Base-by-base conservation (phyloP, 2,329 filamentous ascomycete species). In the Neospermospora avenae region DNA sequence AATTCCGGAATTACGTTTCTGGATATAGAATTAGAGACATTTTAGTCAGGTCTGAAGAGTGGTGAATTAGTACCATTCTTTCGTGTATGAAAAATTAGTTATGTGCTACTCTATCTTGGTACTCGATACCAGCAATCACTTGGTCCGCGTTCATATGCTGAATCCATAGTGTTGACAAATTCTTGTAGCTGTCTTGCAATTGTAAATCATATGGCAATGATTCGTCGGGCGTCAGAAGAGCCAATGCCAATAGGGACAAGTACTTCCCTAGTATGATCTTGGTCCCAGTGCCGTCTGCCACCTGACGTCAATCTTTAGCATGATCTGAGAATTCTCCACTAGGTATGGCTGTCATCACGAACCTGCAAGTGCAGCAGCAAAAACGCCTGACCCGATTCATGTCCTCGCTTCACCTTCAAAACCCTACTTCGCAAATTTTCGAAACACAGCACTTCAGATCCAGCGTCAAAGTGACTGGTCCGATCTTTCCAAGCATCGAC, bases 271-370 rank as follows among this genome's bases (percentile, higher is more conserved):
- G 37, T 10, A 69, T n/a, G 39, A 69, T 67, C 8, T 63, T 59
- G 22, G 57, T 63, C 5, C 67, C 66, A 48, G 65, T 67, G 0
- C 67, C 67, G 58, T 69, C 65, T 25, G 64, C 65, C n/a, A 66
- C 48, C n/a, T 63, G 59, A 57, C 68, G 8, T 66, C 61, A 6
- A 54, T 53, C 57, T 65, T 63, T 2, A 69, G 59, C 59, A 69
- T 63, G 18, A 68, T 22, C 16, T 65, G 39, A 22, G 64, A 24
- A 14, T 55, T 48, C 37, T 31, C 24, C 6, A 60, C 58, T 18
- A 41, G n/a, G 31, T 58, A 20, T 18, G 35, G 1, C 20, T 34
- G 5, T 49, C 22, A 4, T 35, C 35, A 1, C 22, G 45, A 13
- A 42, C 20, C 11, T 35, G 14, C 16, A 54, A 42, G 35, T 58